phyloP scores from a whole-genome alignment of 1,284 basidiomycete genomes.

The Melanopsichium pennsylvanicum region DNA sequence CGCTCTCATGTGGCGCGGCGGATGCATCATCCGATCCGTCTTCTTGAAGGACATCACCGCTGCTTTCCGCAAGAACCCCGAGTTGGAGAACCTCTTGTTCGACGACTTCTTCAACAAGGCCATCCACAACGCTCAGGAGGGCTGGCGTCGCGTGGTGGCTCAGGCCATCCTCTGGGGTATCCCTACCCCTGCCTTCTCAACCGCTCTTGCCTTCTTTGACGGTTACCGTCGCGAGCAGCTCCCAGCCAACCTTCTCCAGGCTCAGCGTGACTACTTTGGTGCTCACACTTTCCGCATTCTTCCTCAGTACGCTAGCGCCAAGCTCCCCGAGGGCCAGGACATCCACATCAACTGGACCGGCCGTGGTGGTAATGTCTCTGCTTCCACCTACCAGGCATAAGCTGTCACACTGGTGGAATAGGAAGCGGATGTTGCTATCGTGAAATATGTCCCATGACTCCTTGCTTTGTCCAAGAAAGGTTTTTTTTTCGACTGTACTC shows the following conservation, averaged over 20 bases:
- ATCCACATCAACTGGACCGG: slow-evolving; percentile 77
- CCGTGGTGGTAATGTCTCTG: slow-evolving; percentile 90
- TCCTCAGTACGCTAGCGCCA: slow-evolving; percentile 58
- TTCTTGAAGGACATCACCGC: slow-evolving; percentile 70
- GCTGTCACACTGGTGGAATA: neutral
- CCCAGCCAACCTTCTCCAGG: slow-evolving; percentile 91
- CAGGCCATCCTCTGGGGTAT: slow-evolving; percentile 98
- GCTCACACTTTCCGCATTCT: slow-evolving; percentile 53
- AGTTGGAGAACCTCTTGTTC: slow-evolving; percentile 92
- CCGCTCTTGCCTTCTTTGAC: slow-evolving; percentile 98
- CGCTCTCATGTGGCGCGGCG: slow-evolving; percentile 99
- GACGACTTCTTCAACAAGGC: slow-evolving; percentile 97
- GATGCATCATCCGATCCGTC: slow-evolving; percentile 85
- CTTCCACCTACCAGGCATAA: slow-evolving; percentile 89
- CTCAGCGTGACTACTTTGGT: slow-evolving; percentile 74
- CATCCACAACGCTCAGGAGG: slow-evolving; percentile 91
- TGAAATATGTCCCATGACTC: neutral
- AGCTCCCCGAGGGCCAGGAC: slow-evolving; percentile 78
- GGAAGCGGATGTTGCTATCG: neutral
- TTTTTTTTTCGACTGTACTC: too few relatives aligned
- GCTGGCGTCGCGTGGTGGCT: slow-evolving; percentile 96
- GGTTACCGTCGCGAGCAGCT: slow-evolving; percentile 88
- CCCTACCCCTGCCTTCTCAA: slow-evolving; percentile 93
- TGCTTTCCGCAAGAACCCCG: slow-evolving; percentile 85
- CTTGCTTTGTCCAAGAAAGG: slow-evolving; percentile 1